Evolutionary conservation across 495 filamentous ascomycete species (phyloP), one percentile per base, ranked within the genome.

Genomic region (Daldinia childiae): DNA sequence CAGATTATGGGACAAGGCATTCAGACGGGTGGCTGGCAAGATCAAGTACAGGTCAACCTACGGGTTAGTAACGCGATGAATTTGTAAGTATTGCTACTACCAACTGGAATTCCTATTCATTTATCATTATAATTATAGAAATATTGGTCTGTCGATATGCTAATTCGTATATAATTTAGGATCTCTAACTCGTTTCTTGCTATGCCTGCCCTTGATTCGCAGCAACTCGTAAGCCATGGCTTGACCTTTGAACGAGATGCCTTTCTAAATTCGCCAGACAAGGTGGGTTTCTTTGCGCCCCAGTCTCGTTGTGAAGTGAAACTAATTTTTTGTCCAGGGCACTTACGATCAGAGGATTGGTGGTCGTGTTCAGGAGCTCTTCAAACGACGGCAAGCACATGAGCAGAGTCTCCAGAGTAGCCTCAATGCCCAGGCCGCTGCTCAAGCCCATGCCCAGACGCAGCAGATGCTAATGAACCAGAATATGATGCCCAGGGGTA

Each of bases 401-500:
- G 81, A 78, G 14, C 78, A 77, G 0, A 76, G 64, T 3, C 75
- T 87, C 27, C 79, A 84, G 21, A 79, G 80, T 36, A 78, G 77
- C 50, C 57, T 86, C 32, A 80, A 74, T 43, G 74, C 75, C 30
- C 79, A 84, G 21, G 74, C 78, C 41, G 26, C 26, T n/a, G 54
- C 54, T 15, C 54, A 57, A 57, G 76, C 77, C 8, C 66, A 50
- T 34, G 76, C 76, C 4, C 79, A 80, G 36, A 74, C 80, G 26
- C 77, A 81, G 52, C 79, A 48, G 17, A 48, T 82, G 79, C 76
- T 87, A 71, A 80, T 85, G 79, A 84, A 80, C 58, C 83, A 82
- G 32, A 78, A 80, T 27, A 72, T 76, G 63, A 81, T 84, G 74
- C 55, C 73, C 17, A 79, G 83, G 43, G 77, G 74, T 0, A 76